Conservation (phyloP, 2,329 filamentous ascomycete species). For the Ophiocordyceps australis region DNA sequence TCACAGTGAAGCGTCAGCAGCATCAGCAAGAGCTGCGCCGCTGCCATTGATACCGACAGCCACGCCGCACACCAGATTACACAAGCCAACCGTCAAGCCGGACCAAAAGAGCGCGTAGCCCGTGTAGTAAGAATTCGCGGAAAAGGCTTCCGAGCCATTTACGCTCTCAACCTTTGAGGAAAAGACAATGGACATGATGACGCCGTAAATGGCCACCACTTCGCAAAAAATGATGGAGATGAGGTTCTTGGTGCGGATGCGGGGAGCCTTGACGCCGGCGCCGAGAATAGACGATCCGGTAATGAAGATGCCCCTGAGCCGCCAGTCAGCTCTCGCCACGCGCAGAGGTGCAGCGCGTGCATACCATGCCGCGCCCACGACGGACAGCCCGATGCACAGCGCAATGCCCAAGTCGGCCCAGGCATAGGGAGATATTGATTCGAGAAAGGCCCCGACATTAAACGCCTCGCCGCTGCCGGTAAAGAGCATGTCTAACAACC, state of each 20-base stretch:
- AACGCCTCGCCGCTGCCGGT: constrained; percentile 91
- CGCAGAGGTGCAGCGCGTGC: constrained; percentile 5
- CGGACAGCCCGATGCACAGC: constrained; percentile 88
- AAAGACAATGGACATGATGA: constrained; percentile 99
- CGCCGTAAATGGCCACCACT: constrained; percentile 98
- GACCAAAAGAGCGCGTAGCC: constrained; percentile 95
- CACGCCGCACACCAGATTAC: constrained; percentile 90
- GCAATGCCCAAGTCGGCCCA: constrained; percentile 86
- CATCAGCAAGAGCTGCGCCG: constrained; percentile 89
- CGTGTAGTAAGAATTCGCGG: constrained; percentile 73
- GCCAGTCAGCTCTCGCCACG: constrained; percentile 1
- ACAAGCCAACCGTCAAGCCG: constrained; percentile 82
- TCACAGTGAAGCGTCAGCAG: constrained; percentile 76
- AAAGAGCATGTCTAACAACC: constrained; percentile 87
- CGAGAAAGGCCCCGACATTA: constrained; percentile 91
- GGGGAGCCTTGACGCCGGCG: constrained; percentile 86
- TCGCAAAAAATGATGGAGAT: constrained; percentile 99
- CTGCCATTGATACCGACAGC: constrained; percentile 97
- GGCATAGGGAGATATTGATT: constrained; percentile 81
- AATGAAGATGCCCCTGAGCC: constrained; percentile 85
- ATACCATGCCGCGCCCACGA: constrained; percentile 94
- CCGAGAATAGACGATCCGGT: constrained; percentile 95
- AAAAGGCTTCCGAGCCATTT: constrained; percentile 45
- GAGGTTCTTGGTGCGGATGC: constrained; percentile 97
- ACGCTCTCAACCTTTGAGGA: constrained; percentile 67